A percentile compares a stretch with the other conserved stretches of the same genome.
These are phyloP conservation scores for Pelargonium hybrid DNA, from an alignment of 441 rosid genomes.

Conservation along the genomic window DNA sequence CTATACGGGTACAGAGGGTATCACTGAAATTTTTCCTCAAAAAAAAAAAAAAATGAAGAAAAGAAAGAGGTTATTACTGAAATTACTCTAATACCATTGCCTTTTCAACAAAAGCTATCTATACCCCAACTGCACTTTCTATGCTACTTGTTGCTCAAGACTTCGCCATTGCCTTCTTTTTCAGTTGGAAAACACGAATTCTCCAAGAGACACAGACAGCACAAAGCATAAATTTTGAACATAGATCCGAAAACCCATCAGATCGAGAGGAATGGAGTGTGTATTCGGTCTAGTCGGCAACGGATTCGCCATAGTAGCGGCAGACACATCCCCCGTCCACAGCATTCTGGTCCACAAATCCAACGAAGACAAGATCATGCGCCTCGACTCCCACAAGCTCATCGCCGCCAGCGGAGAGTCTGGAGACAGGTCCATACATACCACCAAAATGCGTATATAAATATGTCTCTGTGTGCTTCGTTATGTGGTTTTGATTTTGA, in stretches of 20 bases:
- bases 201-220: too few species aligned
- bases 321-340: constrained; percentile 91
- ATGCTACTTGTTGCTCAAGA: background rate
- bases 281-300: constrained; percentile 81
- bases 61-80: background rate
- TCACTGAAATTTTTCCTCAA: too few species aligned
- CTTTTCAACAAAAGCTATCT: background rate
- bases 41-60: too few species aligned
- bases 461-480: background rate
- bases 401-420: constrained; percentile 95
- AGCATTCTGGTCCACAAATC: constrained; percentile 89
- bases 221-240: too few species aligned
- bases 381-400: constrained; percentile 91
- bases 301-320: constrained; percentile 68
- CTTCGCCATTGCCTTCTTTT: background rate
- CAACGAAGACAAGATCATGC: constrained; percentile 92
- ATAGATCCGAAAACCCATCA: constrained; percentile 17
- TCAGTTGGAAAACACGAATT: too few species aligned
- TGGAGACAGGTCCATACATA: constrained; percentile 61
- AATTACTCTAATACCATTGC: background rate
- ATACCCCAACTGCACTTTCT: background rate
- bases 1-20: too few species aligned
- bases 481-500: background rate
- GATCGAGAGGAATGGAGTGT: constrained; percentile 53
- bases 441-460: background rate